Evolutionary conservation across 495 filamentous ascomycete genomes (phyloP).

Genomic region (Immersiella caudata): DNA sequence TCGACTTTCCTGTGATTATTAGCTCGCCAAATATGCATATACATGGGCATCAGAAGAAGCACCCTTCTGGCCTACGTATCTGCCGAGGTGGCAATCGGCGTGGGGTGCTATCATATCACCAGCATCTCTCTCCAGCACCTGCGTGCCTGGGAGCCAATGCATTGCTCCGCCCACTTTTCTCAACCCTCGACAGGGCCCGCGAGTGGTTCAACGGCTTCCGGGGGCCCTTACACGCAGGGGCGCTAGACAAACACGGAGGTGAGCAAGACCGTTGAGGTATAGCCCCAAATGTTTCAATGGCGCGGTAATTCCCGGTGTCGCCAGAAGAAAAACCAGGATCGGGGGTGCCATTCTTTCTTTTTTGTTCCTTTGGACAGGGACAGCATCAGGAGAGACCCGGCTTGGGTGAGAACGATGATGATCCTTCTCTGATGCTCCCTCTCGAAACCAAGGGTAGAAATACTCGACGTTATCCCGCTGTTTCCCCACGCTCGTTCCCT

Average conservation of each 20-base stretch:
- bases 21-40: neutral
- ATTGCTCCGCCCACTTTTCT: constrained; percentile 7
- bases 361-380: neutral
- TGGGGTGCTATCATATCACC: constrained; percentile 8
- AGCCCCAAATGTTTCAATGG: constrained; percentile 1
- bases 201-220: constrained; percentile 1
- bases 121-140: neutral
- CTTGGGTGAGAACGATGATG: neutral
- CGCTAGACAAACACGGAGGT: neutral
- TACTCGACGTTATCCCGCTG: neutral
- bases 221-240: constrained; percentile 1
- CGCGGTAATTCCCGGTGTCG: constrained; percentile 4
- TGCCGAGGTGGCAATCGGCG: constrained; percentile 14
- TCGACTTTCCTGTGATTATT: neutral
- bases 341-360: constrained; percentile 15
- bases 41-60: neutral
- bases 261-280: constrained; percentile 7
- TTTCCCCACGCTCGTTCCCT: neutral
- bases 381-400: constrained; percentile 4
- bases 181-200: neutral
- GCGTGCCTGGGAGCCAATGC: constrained; percentile 5
- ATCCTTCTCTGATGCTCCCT: neutral
- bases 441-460: constrained; percentile 5
- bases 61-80: neutral
- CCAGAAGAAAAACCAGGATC: neutral